Evolutionary conservation across 2,329 filamentous ascomycete genomes (phyloP).

Genomic region (Penicillium sp.): DNA sequence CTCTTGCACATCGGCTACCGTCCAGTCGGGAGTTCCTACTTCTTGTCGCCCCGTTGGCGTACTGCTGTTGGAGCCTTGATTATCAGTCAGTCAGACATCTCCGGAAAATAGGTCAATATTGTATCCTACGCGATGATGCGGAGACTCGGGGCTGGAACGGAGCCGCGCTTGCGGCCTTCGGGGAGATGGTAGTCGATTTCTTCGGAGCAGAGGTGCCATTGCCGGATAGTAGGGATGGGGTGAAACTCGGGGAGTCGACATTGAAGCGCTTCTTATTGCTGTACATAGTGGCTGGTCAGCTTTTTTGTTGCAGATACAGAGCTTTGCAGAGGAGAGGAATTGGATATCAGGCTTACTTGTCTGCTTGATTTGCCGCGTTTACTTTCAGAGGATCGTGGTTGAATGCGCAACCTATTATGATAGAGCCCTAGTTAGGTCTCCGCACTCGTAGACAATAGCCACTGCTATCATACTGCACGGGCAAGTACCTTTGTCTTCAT

Average conservation of each 20-base stretch:
- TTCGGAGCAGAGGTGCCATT: constrained; percentile 54
- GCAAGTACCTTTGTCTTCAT: constrained; percentile 75
- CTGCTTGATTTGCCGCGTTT: constrained; percentile 45
- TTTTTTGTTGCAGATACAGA: not conserved
- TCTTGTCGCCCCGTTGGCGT: constrained; percentile 48
- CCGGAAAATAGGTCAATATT: not conserved
- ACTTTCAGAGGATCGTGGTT: constrained; percentile 78
- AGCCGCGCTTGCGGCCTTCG: constrained; percentile 85
- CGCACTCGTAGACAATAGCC: not conserved
- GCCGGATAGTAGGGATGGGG: constrained; percentile 59
- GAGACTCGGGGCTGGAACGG: constrained; percentile 53
- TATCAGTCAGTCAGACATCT: constrained; percentile 27
- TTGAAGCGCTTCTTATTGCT: constrained; percentile 74
- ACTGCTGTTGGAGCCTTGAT: constrained; percentile 45
- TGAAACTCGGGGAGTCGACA: constrained; percentile 95
- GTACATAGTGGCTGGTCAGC: constrained; percentile 7
- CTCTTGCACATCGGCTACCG: constrained; percentile 50
- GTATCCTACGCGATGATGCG: constrained; percentile 41
- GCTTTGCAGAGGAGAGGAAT: not conserved
- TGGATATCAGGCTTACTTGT: constrained; percentile 39
- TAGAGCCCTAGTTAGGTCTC: constrained; percentile 10
- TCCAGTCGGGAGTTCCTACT: constrained; percentile 48
- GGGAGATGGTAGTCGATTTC: constrained; percentile 75
- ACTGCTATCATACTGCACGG: not conserved
- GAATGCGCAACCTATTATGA: constrained; percentile 70